Evolutionary conservation across 495 filamentous ascomycete species (phyloP).

Genomic region (Tricharina praecox): DNA sequence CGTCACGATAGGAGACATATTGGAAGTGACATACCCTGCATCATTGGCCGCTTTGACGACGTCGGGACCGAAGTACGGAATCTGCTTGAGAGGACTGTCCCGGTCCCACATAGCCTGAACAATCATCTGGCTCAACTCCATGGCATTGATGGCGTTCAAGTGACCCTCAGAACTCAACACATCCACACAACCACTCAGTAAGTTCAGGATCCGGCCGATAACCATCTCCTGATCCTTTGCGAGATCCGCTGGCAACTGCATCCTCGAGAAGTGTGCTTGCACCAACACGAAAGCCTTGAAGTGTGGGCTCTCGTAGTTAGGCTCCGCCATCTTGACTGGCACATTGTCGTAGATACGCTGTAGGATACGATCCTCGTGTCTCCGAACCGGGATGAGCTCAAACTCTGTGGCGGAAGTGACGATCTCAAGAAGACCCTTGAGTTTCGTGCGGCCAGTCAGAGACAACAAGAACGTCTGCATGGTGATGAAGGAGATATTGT

Average conservation of each 20-base stretch:
- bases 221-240: slow-evolving; percentile 91
- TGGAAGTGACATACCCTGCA: slow-evolving; percentile 44
- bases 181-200: slow-evolving; percentile 84
- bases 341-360: slow-evolving; percentile 85
- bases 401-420: slow-evolving; percentile 95
- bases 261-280: slow-evolving; percentile 91
- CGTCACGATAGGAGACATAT: too few species aligned
- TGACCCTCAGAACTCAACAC: slow-evolving; percentile 93
- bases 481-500: slow-evolving; percentile 97
- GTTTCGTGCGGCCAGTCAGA: slow-evolving; percentile 66
- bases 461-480: slow-evolving; percentile 99
- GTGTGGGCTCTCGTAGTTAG: slow-evolving; percentile 78
- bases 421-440: slow-evolving; percentile 93
- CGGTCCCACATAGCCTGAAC: slow-evolving; percentile 99
- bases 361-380: slow-evolving; percentile 79
- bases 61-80: slow-evolving; percentile 79
- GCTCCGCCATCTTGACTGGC: slow-evolving; percentile 82
- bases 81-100: slow-evolving; percentile 91
- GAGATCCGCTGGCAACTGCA: slow-evolving; percentile 92
- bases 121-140: slow-evolving; percentile 99
- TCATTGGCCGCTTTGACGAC: slow-evolving; percentile 70
- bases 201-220: slow-evolving; percentile 64
- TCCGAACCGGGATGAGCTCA: slow-evolving; percentile 81
- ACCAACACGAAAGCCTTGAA: slow-evolving; percentile 96
- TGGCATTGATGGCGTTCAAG: slow-evolving; percentile 89